Conservation (phyloP, 257 asterid species). For the Datura wrightii region DNA sequence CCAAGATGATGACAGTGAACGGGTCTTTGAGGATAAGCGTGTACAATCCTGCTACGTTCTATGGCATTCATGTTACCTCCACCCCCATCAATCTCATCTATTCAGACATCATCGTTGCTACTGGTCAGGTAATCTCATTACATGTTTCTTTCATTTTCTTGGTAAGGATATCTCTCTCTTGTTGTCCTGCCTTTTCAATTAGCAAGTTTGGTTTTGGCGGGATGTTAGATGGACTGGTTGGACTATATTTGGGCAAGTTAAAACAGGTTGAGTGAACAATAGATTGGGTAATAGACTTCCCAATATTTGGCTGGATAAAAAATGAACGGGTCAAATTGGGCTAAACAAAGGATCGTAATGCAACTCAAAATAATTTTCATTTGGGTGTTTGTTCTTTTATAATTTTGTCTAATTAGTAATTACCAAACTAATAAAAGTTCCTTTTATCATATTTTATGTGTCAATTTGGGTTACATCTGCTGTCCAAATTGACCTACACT, state of each 20-base stretch:
- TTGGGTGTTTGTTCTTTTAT: background rate
- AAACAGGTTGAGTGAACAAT: background rate
- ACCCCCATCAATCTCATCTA: conserved; percentile 78
- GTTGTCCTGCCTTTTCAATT: background rate
- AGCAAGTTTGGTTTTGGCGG: background rate
- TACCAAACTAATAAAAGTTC: background rate
- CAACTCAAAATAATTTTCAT: conserved; percentile 19
- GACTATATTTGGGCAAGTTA: background rate
- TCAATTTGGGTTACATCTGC: background rate
- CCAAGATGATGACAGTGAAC: conserved; percentile 73
- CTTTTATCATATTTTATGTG: background rate
- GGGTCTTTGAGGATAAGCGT: conserved; percentile 74
- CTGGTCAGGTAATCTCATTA: conserved; percentile 65
- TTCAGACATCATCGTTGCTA: conserved; percentile 76
- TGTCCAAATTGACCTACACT: background rate
- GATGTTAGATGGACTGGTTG: background rate
- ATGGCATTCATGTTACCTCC: conserved; percentile 80
- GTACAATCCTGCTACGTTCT: conserved; percentile 92
- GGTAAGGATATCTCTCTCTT: background rate
- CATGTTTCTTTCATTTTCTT: conserved; percentile 16
- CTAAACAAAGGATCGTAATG: background rate
- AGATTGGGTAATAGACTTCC: background rate
- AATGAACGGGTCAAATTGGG: background rate
- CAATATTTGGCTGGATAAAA: background rate
- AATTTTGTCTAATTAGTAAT: conserved; percentile 2